Conservation (phyloP, 192 early-diverging fungal species). For the Powellomyces hirtus region DNA sequence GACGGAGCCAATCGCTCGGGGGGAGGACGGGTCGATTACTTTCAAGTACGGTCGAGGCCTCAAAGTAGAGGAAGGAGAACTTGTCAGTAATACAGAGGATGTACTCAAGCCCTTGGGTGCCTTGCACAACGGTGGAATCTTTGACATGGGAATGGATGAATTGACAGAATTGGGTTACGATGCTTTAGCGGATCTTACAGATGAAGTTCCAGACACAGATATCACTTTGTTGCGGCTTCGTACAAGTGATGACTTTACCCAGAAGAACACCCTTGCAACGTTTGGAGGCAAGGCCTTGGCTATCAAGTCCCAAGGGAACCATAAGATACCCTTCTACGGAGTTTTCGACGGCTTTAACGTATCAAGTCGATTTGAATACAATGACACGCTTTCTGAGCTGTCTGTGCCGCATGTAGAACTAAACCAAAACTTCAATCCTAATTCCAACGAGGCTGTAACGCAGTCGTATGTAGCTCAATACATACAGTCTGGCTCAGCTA, state of each 20-base stretch:
- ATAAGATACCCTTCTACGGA: slow-evolving; percentile 7
- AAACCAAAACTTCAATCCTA: neutral
- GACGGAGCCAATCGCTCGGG: no score
- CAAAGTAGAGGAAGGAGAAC: neutral
- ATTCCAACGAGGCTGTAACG: slow-evolving; percentile 1
- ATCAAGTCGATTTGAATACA: neutral
- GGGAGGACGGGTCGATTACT: no score
- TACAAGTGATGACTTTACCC: neutral
- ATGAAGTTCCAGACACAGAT: neutral
- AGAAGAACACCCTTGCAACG: neutral
- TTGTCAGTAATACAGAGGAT: neutral
- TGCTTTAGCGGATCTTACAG: neutral
- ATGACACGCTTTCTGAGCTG: neutral
- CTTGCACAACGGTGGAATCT: no score
- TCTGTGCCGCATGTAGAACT: neutral
- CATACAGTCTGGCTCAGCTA: neutral
- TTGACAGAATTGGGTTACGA: neutral
- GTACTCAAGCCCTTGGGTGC: neutral
- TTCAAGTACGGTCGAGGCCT: neutral
- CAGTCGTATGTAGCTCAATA: neutral
- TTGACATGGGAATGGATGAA: no score
- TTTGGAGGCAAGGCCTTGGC: no score
- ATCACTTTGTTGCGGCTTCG: neutral
- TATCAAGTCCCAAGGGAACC: neutral
- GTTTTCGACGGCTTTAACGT: neutral